Conservation (phyloP, 176 grass and related monocot species). For the Cenchrus fungigraminus region DNA sequence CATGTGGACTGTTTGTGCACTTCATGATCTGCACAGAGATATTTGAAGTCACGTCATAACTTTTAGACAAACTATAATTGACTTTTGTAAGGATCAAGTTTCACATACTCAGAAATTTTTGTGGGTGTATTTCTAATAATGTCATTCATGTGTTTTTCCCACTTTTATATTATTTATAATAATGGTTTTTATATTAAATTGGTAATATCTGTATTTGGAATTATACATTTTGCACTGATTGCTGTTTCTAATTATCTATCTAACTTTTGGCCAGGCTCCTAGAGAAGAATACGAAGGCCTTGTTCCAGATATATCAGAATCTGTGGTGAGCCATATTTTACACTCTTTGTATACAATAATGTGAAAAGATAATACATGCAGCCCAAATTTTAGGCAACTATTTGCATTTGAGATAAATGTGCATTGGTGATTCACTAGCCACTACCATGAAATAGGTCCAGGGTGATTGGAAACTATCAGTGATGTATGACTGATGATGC, state of each 20-base stretch:
- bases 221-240: conserved; percentile 14
- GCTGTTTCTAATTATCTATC: conserved; percentile 30
- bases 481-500: neutral
- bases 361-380: neutral
- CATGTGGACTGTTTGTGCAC: neutral
- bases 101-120: neutral
- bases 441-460: neutral
- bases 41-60: neutral
- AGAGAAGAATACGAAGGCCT: conserved; percentile 52
- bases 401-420: neutral
- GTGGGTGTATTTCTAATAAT: neutral
- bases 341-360: neutral
- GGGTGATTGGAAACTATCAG: too few species aligned
- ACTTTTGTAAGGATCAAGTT: conserved; percentile 24
- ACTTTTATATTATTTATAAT: neutral
- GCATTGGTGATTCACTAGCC: neutral
- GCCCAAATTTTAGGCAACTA: neutral
- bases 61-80: neutral
- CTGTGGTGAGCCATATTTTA: conserved; percentile 40
- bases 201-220: neutral
- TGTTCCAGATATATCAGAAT: conserved; percentile 47
- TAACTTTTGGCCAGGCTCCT: conserved; percentile 33
- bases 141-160: neutral
- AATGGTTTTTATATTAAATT: neutral
- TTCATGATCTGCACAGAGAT: neutral